Evolutionary conservation across 139 green algal genomes (phyloP).

Genomic region (Picochlorum sp.): DNA sequence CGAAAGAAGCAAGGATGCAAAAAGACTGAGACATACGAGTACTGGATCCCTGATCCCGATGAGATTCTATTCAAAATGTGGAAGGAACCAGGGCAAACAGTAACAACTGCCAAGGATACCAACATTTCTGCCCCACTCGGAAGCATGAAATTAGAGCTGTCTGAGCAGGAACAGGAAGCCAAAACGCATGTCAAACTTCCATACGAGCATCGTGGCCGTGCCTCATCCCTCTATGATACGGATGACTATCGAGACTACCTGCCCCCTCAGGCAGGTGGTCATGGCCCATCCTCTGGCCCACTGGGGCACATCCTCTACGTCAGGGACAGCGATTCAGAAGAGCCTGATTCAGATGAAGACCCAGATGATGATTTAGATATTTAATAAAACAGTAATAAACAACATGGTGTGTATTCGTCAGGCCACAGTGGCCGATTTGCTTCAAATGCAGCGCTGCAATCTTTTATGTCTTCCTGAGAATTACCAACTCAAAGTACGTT

Average conservation of each 20-base stretch:
- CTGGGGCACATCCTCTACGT: conserved; percentile 72
- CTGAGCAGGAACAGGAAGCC: conserved; percentile 34
- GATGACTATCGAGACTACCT: conserved; percentile 55
- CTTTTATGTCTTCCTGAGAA: conserved; percentile 96
- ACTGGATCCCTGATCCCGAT: too few relatives aligned
- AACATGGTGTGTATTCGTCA: conserved; percentile 91
- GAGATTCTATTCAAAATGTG: too few relatives aligned
- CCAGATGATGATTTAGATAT: conserved; percentile 75
- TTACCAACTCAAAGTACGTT: conserved; percentile 90
- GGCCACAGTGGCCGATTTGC: conserved; percentile 82
- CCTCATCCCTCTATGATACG: conserved; percentile 21
- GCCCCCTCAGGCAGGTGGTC: conserved; percentile 46
- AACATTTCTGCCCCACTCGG: conserved; percentile 8
- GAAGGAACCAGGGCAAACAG: too few relatives aligned
- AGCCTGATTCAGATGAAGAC: conserved; percentile 65
- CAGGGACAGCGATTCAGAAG: conserved; percentile 57
- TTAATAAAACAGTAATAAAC: conserved; percentile 10
- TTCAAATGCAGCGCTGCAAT: conserved; percentile 96
- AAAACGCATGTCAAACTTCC: conserved; percentile 51
- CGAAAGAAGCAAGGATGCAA: too few relatives aligned
- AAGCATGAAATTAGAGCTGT: conserved; percentile 27
- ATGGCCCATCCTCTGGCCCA: not conserved
- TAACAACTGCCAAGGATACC: too few relatives aligned
- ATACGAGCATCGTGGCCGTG: conserved; percentile 56
- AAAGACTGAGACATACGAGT: too few relatives aligned